A percentile compares a stretch with the other conserved stretches of the same genome.
phyloP scores from a whole-genome alignment of 345 rosid species.

The Conringia planisiliqua region DNA sequence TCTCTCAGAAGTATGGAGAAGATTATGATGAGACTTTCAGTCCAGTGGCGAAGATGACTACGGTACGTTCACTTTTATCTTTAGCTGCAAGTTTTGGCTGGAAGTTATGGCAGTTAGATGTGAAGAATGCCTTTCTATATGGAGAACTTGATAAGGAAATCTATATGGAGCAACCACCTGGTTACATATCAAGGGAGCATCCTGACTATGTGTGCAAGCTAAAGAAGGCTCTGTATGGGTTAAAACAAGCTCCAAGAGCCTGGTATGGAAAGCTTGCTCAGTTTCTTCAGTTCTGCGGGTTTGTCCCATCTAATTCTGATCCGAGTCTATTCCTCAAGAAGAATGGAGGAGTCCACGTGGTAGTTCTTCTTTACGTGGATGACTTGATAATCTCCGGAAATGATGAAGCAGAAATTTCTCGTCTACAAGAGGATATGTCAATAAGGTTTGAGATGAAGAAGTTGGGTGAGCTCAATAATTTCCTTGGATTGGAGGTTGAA shows the following conservation, averaged over 20 bases:
- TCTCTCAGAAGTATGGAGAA: too few species aligned
- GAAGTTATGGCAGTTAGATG: too few species aligned
- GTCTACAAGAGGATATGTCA: too few species aligned
- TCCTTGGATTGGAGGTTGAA: background rate
- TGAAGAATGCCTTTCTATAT: too few species aligned
- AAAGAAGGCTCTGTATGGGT: background rate
- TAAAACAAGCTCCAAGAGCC: slow-evolving; percentile 7
- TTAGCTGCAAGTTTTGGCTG: too few species aligned
- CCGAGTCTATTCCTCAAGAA: slow-evolving; percentile 1
- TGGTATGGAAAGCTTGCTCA: slow-evolving; percentile 20
- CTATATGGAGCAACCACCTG: slow-evolving; percentile 13
- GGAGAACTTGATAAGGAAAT: background rate
- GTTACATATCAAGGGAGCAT: background rate
- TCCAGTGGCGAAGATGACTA: too few species aligned
- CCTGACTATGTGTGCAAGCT: background rate
- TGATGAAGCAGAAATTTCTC: too few species aligned
- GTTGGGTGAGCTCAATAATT: too few species aligned
- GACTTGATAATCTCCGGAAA: background rate
- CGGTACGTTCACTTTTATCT: too few species aligned
- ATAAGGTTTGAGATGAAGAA: too few species aligned
- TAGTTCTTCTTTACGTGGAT: background rate
- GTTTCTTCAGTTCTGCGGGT: background rate
- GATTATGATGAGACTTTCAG: too few species aligned
- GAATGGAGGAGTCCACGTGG: background rate
- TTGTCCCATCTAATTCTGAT: background rate